Percentiles rank a stretch among this genome's conserved stretches.
Evolutionary conservation across 179 eudicot species (phyloP).

Genomic region (Corrigiola litoralis): DNA sequence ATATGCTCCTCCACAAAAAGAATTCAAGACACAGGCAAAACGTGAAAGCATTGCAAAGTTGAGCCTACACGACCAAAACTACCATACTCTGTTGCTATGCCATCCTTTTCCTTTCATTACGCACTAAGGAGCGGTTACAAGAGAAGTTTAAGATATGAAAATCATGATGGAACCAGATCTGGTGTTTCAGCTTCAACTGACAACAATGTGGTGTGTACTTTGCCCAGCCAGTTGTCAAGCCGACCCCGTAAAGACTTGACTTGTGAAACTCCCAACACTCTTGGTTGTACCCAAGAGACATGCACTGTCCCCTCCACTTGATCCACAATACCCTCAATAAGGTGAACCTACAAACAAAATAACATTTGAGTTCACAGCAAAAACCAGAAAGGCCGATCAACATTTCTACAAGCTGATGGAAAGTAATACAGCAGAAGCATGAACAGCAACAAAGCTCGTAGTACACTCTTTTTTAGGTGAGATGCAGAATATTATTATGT

Average conservation of each 20-base stretch:
- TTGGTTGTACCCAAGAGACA: slow-evolving; percentile 97
- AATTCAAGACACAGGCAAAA: no score
- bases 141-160: slow-evolving; percentile 4
- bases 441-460: no score
- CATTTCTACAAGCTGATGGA: no score
- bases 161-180: slow-evolving; percentile 67
- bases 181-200: slow-evolving; percentile 98
- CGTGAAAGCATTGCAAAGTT: no score
- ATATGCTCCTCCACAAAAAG: no score
- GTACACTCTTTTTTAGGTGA: no score
- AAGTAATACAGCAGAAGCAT: no score
- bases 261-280: slow-evolving; percentile 78
- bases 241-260: slow-evolving; percentile 77
- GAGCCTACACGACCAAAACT: no score
- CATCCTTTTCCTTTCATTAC: slow-evolving; percentile 5
- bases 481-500: no score
- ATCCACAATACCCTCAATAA: slow-evolving; percentile 91
- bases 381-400: no score
- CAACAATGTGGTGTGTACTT: slow-evolving; percentile 76
- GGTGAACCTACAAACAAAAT: slow-evolving; percentile 66
- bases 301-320: slow-evolving; percentile 90
- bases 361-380: not conserved
- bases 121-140: slow-evolving; percentile 12
- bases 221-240: slow-evolving; percentile 77
- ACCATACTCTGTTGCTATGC: no score